Conservation (phyloP, 306 rosid species). For the Vigna unguiculata region DNA sequence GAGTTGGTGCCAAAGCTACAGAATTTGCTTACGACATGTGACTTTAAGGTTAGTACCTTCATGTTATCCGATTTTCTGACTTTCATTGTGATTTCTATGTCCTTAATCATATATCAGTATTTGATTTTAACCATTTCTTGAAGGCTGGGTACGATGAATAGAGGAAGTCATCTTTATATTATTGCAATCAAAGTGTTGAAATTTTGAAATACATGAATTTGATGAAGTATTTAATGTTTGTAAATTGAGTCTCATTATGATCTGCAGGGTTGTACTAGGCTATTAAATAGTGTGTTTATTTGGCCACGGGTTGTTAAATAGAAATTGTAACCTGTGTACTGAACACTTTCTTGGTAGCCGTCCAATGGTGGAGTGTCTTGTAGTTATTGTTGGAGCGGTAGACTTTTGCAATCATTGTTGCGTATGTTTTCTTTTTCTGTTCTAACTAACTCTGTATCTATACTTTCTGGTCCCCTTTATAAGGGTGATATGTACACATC, state of each 20-base stretch:
- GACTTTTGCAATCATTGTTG: too few species aligned
- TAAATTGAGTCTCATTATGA: slow-evolving; percentile 19
- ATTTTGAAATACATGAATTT: slow-evolving; percentile 34
- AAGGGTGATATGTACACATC: too few species aligned
- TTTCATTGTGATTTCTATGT: slow-evolving; percentile 26
- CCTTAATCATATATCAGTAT: slow-evolving; percentile 14
- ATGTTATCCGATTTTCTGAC: slow-evolving; percentile 11
- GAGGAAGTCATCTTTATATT: slow-evolving; percentile 35
- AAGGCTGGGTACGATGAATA: neutral
- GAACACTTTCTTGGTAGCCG: too few species aligned
- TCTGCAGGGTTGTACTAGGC: slow-evolving; percentile 1
- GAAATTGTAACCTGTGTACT: too few species aligned
- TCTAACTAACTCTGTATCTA: too few species aligned
- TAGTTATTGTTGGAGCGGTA: too few species aligned
- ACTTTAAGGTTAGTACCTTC: slow-evolving; percentile 72
- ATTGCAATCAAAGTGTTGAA: slow-evolving; percentile 20
- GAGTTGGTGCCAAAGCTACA: slow-evolving; percentile 87
- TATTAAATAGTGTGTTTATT: slow-evolving; percentile 24
- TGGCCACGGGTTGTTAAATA: slow-evolving; percentile 22
- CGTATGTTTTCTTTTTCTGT: too few species aligned
- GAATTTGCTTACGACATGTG: slow-evolving; percentile 68
- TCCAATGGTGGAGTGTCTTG: too few species aligned
- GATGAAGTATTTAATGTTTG: slow-evolving; percentile 30
- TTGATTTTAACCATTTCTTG: slow-evolving; percentile 9
- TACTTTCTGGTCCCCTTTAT: too few species aligned